Base-by-base conservation (phyloP, 2,329 filamentous ascomycete genomes). In the Cryphonectria naterciae region DNA sequence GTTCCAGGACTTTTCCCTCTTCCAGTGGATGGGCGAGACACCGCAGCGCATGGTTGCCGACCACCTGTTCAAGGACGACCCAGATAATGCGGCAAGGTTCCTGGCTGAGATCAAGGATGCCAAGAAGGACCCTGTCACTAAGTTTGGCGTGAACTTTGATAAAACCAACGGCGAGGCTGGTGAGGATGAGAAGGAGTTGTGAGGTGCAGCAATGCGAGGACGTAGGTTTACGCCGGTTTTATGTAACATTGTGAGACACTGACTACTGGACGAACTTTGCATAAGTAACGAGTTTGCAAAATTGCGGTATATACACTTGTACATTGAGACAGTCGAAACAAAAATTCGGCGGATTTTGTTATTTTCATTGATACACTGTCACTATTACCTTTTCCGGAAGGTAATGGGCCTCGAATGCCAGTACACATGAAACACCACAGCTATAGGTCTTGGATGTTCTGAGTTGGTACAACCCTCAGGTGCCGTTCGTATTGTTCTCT, bases 11-110 rank as follows among this genome's bases (percentile, higher is more conserved):
- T 92, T 93, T 75, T 91, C 88, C 0, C 82, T 93, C 25, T 92
- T 92, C 80, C 89, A 93, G 81, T 93, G 91, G 91, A 84, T 93
- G 79, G 91, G 90, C 4, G 89, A 92, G 83, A 92, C 91, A 10
- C 91, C 91, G 1, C 85, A 86, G 82, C 84, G 87, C 71, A 83
- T 91, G 81, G 90, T 92, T 5, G 82, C 86, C 54, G 91, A 93
- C 73, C 90, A 91, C 73, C 75, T 93, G 67, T 93, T 93, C 77
- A 81, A 85, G 32, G 84, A 87, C 25, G 88, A 92, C 75, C 82
- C 84, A 49, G 85, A 90, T 80, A 86, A 84, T 13, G 90, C 87
- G 0, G 83, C 88, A 75, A 86, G 86, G 75, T 93, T 93, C 77
- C 85, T 88, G 81, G 81, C 88, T 25, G 83, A 86, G 69, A 85